A percentile compares a stretch with the other conserved stretches of the same genome.
These are phyloP conservation scores for Lyophyllum shimeji DNA, from an alignment of 768 basidiomycete species.

Conservation along the genomic window DNA sequence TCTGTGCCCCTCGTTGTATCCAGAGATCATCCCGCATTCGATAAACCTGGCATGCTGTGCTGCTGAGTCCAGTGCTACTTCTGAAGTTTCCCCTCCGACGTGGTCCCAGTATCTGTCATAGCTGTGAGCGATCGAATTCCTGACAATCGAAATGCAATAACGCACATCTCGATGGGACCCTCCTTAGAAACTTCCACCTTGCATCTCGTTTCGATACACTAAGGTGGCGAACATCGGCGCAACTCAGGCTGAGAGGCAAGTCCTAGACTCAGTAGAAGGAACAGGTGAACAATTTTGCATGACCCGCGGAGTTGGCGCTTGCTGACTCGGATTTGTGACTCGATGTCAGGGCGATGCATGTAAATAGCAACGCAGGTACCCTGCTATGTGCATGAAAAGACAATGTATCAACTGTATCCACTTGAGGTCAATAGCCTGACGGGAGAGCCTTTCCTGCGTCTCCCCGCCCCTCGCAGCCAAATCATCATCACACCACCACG, in stretches of 20 bases:
- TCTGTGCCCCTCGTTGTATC: slow-evolving; percentile 29
- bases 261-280: too few relatives aligned
- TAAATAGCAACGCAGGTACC: neutral
- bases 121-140: slow-evolving; percentile 18
- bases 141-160: neutral
- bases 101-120: slow-evolving; percentile 51
- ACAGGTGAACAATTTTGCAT: too few relatives aligned
- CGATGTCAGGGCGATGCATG: neutral
- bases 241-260: too few relatives aligned
- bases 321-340: neutral
- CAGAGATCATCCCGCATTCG: slow-evolving; percentile 42
- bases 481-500: slow-evolving; percentile 56
- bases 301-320: too few relatives aligned
- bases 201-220: too few relatives aligned
- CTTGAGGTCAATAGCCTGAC: slow-evolving; percentile 29
- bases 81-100: slow-evolving; percentile 60
- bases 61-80: slow-evolving; percentile 52
- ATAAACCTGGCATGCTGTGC: slow-evolving; percentile 48
- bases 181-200: too few relatives aligned
- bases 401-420: slow-evolving; percentile 4
- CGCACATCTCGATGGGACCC: neutral
- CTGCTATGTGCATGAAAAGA: neutral
- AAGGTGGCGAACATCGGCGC: too few relatives aligned
- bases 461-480: slow-evolving; percentile 40
- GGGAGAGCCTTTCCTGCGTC: slow-evolving; percentile 50